Conservation (phyloP, 1,284 basidiomycete species). For the Cryptococcus hybrid region DNA sequence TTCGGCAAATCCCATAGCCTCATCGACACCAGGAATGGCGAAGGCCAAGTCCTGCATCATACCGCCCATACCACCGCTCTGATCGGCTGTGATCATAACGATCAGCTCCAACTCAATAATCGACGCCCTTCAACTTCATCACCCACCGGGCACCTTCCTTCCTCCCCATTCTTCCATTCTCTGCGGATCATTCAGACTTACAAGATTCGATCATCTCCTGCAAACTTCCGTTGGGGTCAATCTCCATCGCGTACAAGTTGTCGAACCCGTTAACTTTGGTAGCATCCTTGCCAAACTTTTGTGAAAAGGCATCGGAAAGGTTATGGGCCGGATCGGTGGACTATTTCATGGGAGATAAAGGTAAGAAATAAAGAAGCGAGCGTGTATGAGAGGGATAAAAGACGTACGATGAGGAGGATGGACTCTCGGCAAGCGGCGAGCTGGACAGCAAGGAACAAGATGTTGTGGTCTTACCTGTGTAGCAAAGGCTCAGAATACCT, state of each 20-base stretch:
- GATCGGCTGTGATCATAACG: conserved; percentile 22
- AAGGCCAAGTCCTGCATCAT: conserved; percentile 99
- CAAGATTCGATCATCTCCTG: conserved; percentile 99
- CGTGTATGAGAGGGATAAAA: neutral
- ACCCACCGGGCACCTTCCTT: neutral
- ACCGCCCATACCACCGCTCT: conserved; percentile 84
- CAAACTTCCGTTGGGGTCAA: conserved; percentile 93
- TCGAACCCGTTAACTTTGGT: conserved; percentile 99
- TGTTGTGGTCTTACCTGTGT: conserved; percentile 89
- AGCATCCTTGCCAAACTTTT: conserved; percentile 99
- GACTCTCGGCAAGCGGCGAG: conserved; percentile 82
- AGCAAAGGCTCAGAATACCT: too few relatives aligned
- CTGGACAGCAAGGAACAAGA: conserved; percentile 96
- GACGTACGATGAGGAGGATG: conserved; percentile 84
- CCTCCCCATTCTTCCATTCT: neutral
- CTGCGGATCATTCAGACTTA: conserved; percentile 50
- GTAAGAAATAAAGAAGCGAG: neutral
- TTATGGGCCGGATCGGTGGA: conserved; percentile 99
- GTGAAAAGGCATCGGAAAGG: conserved; percentile 96
- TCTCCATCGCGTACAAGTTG: conserved; percentile 98
- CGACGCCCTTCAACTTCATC: neutral
- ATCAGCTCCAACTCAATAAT: neutral
- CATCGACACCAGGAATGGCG: conserved; percentile 98
- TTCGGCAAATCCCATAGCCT: conserved; percentile 99
- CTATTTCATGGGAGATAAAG: conserved; percentile 51